Evolutionary conservation across 1,139 yeast species (phyloP).

Genomic region (Suhomyces chickasaworum): DNA sequence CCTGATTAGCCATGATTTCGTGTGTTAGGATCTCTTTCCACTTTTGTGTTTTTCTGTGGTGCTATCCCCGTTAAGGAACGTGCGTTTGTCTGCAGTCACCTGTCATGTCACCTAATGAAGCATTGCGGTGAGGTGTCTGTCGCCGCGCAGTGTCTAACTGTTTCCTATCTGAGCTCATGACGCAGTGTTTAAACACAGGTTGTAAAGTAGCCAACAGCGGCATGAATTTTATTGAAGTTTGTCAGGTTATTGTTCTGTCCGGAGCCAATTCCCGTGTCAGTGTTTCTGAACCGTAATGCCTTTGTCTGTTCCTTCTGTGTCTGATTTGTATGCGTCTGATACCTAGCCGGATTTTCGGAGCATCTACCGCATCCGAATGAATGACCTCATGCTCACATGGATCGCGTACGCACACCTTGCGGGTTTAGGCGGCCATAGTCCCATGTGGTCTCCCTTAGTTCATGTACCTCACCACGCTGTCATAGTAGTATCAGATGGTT

Average conservation of each 20-base stretch:
- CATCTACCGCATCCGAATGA: not conserved
- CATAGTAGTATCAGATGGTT: too few relatives aligned
- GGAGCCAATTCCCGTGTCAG: not conserved
- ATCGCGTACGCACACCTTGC: not conserved
- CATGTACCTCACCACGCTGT: not conserved
- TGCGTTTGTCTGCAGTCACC: not conserved
- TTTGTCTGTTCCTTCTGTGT: not conserved
- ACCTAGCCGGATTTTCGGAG: not conserved
- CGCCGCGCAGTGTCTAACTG: not conserved
- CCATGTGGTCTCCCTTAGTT: not conserved
- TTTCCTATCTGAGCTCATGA: not conserved
- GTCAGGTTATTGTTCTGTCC: not conserved
- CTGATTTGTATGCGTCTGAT: not conserved
- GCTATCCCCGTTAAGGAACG: not conserved
- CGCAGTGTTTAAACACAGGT: not conserved
- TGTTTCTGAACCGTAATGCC: not conserved
- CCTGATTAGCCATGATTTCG: not conserved
- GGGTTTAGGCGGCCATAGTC: constrained; percentile 2
- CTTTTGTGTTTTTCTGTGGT: not conserved
- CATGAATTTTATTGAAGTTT: not conserved
- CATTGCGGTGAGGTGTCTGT: not conserved
- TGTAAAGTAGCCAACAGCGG: not conserved
- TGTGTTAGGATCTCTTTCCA: not conserved
- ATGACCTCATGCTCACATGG: not conserved
- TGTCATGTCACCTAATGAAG: constrained; percentile 1